phyloP scores from a whole-genome alignment of 805 yeast genomes.

The Schizosaccharomyces octosporus region DNA sequence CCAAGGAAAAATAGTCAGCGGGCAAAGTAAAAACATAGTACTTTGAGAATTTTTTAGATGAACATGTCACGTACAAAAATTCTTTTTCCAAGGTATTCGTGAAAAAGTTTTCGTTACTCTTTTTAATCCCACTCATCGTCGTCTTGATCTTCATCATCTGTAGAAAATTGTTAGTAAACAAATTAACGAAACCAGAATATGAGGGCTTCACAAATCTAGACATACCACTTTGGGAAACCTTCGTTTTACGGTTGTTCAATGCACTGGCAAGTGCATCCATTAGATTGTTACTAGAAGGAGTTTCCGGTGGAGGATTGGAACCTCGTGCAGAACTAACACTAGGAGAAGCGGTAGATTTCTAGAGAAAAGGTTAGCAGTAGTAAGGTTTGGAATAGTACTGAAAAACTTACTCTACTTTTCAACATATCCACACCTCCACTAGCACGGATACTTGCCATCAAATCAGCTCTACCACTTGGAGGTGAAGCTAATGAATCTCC shows the following conservation, averaged over 20 bases:
- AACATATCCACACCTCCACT: constrained; percentile 50
- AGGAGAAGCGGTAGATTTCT: background rate
- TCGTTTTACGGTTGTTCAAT: constrained; percentile 52
- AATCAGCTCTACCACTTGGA: constrained; percentile 40
- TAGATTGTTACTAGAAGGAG: constrained; percentile 28
- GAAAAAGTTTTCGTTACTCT: background rate
- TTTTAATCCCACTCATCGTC: constrained; percentile 5
- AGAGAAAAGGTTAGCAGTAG: background rate
- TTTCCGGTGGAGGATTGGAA: constrained; percentile 1
- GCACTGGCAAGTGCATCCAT: constrained; percentile 84
- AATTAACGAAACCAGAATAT: background rate
- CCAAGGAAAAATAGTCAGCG: background rate
- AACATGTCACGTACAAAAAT: no score
- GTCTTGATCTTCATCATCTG: constrained; percentile 4
- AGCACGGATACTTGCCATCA: constrained; percentile 63
- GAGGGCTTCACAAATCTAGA: background rate
- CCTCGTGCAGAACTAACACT: background rate
- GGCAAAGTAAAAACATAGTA: background rate
- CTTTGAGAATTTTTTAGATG: background rate
- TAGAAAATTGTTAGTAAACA: background rate
- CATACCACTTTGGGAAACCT: constrained; percentile 36
- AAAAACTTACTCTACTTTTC: constrained; percentile 17
- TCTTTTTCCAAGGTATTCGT: background rate
- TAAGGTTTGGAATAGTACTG: background rate
- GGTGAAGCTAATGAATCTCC: constrained; percentile 12